Percentiles rank a stretch among this genome's conserved stretches.
phyloP scores from a whole-genome alignment of 2,329 filamentous ascomycete genomes.

The Dactylellina drechsleri region DNA sequence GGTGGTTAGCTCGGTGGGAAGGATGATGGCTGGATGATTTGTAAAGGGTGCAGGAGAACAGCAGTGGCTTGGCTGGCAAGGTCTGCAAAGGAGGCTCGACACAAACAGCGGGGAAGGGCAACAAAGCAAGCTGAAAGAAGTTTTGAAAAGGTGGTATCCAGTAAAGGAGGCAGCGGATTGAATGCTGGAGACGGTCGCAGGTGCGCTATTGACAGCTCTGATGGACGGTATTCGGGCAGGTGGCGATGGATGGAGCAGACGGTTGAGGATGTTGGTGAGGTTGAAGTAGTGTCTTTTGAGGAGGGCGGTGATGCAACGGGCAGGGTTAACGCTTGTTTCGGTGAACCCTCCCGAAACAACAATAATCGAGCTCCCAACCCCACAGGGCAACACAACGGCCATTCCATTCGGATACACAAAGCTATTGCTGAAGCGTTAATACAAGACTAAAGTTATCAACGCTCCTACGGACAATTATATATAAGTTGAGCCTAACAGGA shows the following conservation, averaged over 20 bases:
- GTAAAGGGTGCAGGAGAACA: constrained; percentile 27
- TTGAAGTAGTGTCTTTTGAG: constrained; percentile 44
- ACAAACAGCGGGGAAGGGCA: constrained; percentile 46
- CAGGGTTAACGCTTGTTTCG: constrained; percentile 46
- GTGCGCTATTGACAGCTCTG: constrained; percentile 20
- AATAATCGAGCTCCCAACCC: background rate
- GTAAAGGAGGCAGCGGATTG: constrained; percentile 26
- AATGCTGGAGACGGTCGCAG: constrained; percentile 9
- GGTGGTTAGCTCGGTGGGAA: constrained; percentile 23
- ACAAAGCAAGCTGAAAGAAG: constrained; percentile 10
- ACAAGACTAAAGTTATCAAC: too few species aligned
- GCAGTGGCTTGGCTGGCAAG: constrained; percentile 21
- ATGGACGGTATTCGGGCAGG: constrained; percentile 18
- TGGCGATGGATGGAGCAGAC: constrained; percentile 8
- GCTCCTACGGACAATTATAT: too few species aligned
- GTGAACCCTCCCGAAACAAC: constrained; percentile 48
- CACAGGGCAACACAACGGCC: too few species aligned
- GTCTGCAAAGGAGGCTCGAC: constrained; percentile 12
- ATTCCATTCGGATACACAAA: too few species aligned
- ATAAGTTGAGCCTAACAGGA: too few species aligned
- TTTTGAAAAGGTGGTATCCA: constrained; percentile 11
- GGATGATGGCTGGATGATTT: constrained; percentile 27
- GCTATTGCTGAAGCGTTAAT: too few species aligned
- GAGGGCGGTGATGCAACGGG: constrained; percentile 48
- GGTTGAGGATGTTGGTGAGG: constrained; percentile 22